A percentile compares a stretch with the other conserved stretches of the same genome.
These are phyloP conservation scores for Tricholoma furcatifolium DNA, from an alignment of 768 basidiomycete species.

Conservation along the genomic window DNA sequence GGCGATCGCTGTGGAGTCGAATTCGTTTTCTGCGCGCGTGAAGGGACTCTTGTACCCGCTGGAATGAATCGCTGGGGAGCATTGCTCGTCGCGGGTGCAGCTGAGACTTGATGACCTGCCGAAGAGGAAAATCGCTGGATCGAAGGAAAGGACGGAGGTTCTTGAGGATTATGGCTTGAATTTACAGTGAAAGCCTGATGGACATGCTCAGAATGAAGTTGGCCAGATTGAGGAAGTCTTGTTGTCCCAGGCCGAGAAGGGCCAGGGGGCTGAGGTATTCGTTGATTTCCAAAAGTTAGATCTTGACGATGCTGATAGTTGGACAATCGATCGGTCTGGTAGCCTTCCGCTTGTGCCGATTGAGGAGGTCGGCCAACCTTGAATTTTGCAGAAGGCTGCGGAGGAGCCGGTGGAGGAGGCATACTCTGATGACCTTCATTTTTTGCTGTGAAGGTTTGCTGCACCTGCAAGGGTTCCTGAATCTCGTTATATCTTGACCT, in stretches of 20 bases:
- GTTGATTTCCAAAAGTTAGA: slow-evolving; percentile 17
- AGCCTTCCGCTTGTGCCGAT: slow-evolving; percentile 2
- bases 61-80: slow-evolving; percentile 22
- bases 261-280: slow-evolving; percentile 58
- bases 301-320: slow-evolving; percentile 11
- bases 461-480: slow-evolving; percentile 17
- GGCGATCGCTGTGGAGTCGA: slow-evolving; percentile 47
- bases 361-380: slow-evolving; percentile 16
- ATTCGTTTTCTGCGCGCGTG: slow-evolving; percentile 20
- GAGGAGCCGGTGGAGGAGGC: slow-evolving; percentile 22
- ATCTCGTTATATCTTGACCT: slow-evolving; percentile 26
- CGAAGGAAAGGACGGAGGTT: slow-evolving; percentile 13
- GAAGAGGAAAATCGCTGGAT: slow-evolving; percentile 9
- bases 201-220: slow-evolving; percentile 14
- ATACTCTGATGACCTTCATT: slow-evolving; percentile 16
- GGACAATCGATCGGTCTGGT: slow-evolving; percentile 5
- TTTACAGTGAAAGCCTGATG: slow-evolving; percentile 3
- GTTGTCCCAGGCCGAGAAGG: slow-evolving; percentile 38
- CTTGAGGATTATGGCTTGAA: slow-evolving; percentile 7
- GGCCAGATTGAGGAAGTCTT: slow-evolving; percentile 21
- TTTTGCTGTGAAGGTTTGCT: slow-evolving; percentile 11
- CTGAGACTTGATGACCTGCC: slow-evolving; percentile 4
- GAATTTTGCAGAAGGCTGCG: slow-evolving; percentile 24
- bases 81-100: slow-evolving; percentile 16
- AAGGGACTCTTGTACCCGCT: slow-evolving; percentile 24